phyloP scores from a whole-genome alignment of 768 basidiomycete genomes.

The Podaxis rugospora region DNA sequence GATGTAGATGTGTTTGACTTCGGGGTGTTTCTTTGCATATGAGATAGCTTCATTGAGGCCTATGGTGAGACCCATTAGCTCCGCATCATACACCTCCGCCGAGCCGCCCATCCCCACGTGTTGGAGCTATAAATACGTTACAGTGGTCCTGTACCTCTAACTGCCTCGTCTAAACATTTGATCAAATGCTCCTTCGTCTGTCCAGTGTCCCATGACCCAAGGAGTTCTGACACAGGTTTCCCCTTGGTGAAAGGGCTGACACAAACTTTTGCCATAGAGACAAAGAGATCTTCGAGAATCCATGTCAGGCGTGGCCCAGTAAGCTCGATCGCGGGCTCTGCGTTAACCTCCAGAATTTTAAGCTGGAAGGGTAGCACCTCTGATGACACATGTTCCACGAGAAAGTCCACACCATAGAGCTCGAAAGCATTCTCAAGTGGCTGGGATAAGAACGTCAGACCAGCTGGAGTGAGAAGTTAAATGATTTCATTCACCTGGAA shows the following conservation, averaged over 20 bases:
- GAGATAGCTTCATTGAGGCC: too few species aligned
- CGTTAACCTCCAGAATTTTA: conserved; percentile 86
- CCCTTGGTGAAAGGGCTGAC: conserved; percentile 61
- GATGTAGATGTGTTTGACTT: too few species aligned
- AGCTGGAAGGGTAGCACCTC: conserved; percentile 41
- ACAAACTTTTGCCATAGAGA: conserved; percentile 60
- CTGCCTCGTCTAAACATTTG: conserved; percentile 62
- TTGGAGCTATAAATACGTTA: neutral
- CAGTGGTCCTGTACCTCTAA: conserved; percentile 28
- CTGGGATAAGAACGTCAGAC: conserved; percentile 31
- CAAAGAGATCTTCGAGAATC: conserved; percentile 80
- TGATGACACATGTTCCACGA: conserved; percentile 49
- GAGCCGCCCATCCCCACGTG: too few species aligned
- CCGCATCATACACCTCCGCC: too few species aligned
- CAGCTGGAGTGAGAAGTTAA: neutral
- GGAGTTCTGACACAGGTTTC: conserved; percentile 6
- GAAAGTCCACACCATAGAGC: conserved; percentile 90
- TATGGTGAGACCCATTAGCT: too few species aligned
- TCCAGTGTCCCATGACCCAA: conserved; percentile 42
- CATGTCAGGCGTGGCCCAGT: conserved; percentile 81
- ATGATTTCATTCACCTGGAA: conserved; percentile 59
- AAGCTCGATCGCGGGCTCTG: conserved; percentile 93
- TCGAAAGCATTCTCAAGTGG: conserved; percentile 90
- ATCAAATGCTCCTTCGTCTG: conserved; percentile 49
- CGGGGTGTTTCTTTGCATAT: too few species aligned